These are phyloP conservation scores for Phytophthora rubi DNA, from an alignment of 352 stramenopile genomes.

Conservation along the genomic window DNA sequence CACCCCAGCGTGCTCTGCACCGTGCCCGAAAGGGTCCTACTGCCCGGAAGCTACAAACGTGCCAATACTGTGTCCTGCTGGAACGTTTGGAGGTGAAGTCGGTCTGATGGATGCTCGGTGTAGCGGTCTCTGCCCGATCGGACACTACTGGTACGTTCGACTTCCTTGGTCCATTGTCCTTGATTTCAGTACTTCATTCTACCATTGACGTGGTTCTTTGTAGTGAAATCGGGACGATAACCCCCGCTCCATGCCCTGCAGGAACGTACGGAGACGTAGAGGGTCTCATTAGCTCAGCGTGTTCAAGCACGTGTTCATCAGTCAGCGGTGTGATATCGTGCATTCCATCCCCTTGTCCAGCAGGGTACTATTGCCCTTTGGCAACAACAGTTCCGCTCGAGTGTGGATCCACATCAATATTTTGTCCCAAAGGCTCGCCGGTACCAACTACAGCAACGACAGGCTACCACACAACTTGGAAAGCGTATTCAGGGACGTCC, in stretches of 20 bases:
- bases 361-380: constrained; percentile 66
- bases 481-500: constrained; percentile 15
- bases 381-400: constrained; percentile 33
- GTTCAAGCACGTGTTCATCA: constrained; percentile 50
- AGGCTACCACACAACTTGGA: constrained; percentile 73
- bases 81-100: constrained; percentile 46
- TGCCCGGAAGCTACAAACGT: constrained; percentile 55
- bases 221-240: constrained; percentile 47
- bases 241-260: constrained; percentile 49
- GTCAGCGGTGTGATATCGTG: constrained; percentile 32
- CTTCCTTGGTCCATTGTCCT: too few species aligned
- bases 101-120: constrained; percentile 49
- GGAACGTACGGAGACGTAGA: constrained; percentile 45
- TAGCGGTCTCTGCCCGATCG: constrained; percentile 55
- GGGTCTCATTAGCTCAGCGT: constrained; percentile 54
- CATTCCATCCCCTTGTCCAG: constrained; percentile 52
- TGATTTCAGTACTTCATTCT: not conserved
- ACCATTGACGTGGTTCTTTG: not conserved
- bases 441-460: constrained; percentile 39
- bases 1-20: constrained; percentile 41
- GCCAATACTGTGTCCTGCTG: constrained; percentile 55
- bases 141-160: constrained; percentile 60
- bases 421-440: constrained; percentile 58
- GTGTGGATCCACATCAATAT: constrained; percentile 50
- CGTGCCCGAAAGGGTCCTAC: constrained; percentile 61